Percentiles rank a stretch among this genome's conserved stretches.
Conservation (phyloP, 306 rosid genomes). For the Cotoneaster glaucophyllus region DNA sequence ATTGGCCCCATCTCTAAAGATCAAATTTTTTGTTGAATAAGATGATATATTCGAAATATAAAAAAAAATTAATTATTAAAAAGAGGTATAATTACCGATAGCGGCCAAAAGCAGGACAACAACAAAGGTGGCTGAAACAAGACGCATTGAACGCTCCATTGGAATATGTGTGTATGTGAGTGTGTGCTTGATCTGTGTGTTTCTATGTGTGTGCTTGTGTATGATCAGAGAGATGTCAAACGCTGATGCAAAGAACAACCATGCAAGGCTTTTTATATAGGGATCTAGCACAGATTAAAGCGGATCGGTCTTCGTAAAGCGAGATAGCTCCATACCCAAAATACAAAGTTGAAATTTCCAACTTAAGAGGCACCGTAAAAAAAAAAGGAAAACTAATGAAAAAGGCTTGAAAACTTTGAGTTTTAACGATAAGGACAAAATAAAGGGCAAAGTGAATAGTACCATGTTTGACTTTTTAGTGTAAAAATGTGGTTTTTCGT, state of each 20-base stretch:
- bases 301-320: neutral
- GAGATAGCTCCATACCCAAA: neutral
- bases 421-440: too few species aligned
- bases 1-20: conserved; percentile 26
- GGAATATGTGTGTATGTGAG: neutral
- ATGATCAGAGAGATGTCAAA: neutral
- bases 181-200: neutral
- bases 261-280: neutral
- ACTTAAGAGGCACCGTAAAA: neutral
- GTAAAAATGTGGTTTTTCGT: too few species aligned
- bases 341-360: neutral
- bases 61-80: neutral
- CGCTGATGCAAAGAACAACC: neutral
- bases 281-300: neutral
- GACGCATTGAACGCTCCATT: conserved; percentile 30
- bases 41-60: too few species aligned
- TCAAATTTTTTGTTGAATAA: too few species aligned
- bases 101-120: conserved; percentile 35
- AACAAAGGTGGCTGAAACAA: conserved; percentile 29
- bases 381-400: too few species aligned
- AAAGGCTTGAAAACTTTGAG: too few species aligned
- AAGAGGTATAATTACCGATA: conserved; percentile 16
- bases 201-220: neutral
- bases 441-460: too few species aligned
- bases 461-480: too few species aligned